Evolutionary conservation across 768 basidiomycete species (phyloP), one percentile per base, ranked within the genome.

Genomic region (Austroboletus eburneus): DNA sequence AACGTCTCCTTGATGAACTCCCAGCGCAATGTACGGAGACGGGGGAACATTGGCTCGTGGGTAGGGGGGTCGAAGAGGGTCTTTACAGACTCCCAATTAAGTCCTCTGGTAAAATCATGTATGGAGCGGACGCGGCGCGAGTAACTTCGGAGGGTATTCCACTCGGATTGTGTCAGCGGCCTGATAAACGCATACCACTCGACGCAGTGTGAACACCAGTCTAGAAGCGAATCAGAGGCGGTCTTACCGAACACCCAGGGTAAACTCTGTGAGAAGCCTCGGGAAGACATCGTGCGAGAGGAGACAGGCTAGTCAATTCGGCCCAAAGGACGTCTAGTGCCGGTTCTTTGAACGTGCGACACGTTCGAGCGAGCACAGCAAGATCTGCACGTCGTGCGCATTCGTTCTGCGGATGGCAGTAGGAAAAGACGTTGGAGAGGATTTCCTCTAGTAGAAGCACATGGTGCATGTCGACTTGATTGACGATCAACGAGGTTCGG

Each of bases 11-110:
- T 32, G 5, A 57, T 17, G 33, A 57, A 57, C 20, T 57, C 56
- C 55, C 55, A 57, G n/a, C 42, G 56, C 39, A 57, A n/a, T 3
- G 35, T 16, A n/a, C 55, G 56, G 23, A 57, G 55, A 30, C 57
- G 54, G 6, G 55, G 56, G 21, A 57, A 57, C 33, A 57, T 20
- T 23, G 56, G 56, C 7, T 43, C 56, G 12, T 43, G 30, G 17
- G 42, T 42, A 16, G 56, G 45, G 32, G 56, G 56, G 20, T 58
- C 35, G 17, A 54, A 39, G n/a, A 57, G 40, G 9, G 32, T 43
- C 9, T 48, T 58, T 12, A 58, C 48, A 10, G 52, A 55, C 5
- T 55, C 53, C 47, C 48, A 55, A 16, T 50, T 41, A 37, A 58
- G 56, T 37, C 48, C 56, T 27, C 37, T 38, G 13, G 56, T 55